These are phyloP conservation scores for Tulasnella calospora DNA, from an alignment of 768 basidiomycete species.

Conservation along the genomic window DNA sequence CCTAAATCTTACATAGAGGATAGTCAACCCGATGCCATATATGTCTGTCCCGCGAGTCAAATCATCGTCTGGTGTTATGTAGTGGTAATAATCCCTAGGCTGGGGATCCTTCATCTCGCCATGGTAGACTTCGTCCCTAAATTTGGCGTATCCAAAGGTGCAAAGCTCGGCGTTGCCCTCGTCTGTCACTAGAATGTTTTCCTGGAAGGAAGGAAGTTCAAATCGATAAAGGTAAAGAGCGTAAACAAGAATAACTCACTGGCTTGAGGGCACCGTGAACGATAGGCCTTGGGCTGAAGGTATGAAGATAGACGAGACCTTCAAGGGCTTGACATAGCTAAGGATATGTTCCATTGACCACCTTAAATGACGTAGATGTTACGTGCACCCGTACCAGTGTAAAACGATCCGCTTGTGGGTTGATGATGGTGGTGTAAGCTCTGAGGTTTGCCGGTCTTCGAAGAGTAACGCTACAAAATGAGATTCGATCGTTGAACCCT, in stretches of 20 bases:
- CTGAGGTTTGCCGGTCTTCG: background rate
- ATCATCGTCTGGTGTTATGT: background rate
- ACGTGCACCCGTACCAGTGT: background rate
- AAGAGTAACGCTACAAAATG: background rate
- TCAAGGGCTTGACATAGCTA: background rate
- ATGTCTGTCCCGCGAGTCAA: background rate
- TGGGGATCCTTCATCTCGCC: background rate
- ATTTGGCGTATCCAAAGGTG: constrained; percentile 4
- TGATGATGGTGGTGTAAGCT: background rate
- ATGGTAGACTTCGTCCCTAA: background rate
- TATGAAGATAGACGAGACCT: constrained; percentile 1
- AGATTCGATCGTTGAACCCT: background rate
- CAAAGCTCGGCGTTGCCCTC: constrained; percentile 1
- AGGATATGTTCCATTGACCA: background rate
- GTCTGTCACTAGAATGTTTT: constrained; percentile 15
- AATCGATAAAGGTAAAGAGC: background rate
- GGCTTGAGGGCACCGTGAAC: background rate
- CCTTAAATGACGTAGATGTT: background rate
- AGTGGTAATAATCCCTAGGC: background rate
- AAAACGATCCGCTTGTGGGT: background rate
- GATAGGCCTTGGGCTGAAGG: background rate
- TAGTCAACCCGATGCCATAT: background rate
- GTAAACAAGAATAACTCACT: background rate
- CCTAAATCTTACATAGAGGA: background rate
- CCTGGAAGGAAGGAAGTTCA: background rate